These are phyloP conservation scores for Teunomyces pallodes DNA, from an alignment of 805 yeast species.

Conservation along the genomic window DNA sequence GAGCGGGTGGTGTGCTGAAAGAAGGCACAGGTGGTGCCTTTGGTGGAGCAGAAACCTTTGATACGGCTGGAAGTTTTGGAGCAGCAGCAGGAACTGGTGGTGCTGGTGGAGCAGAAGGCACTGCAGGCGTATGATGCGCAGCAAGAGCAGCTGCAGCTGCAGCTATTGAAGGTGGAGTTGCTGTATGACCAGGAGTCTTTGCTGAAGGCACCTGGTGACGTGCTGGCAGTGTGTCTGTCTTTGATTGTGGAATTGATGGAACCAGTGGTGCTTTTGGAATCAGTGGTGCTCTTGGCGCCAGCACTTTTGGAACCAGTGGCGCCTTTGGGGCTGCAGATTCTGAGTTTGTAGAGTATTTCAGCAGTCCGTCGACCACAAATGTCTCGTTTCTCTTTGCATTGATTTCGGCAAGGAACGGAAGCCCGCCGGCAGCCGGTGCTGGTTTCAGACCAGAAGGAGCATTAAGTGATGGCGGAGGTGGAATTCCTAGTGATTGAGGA, in stretches of 20 bases:
- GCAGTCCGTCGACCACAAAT: constrained; percentile 40
- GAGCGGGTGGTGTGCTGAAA: background rate
- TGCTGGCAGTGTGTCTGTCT: constrained; percentile 5
- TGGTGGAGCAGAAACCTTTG: constrained; percentile 2
- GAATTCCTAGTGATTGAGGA: constrained; percentile 14
- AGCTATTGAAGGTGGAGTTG: constrained; percentile 12
- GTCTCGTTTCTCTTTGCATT: constrained; percentile 48
- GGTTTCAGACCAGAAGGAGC: constrained; percentile 6
- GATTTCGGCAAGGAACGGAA: constrained; percentile 53
- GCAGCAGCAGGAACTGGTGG: constrained; percentile 23
- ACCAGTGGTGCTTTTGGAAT: constrained; percentile 1
- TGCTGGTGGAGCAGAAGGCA: constrained; percentile 15
- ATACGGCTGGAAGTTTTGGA: constrained; percentile 18
- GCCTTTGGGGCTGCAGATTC: background rate
- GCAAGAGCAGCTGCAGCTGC: constrained; percentile 11
- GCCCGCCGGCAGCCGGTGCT: constrained; percentile 29
- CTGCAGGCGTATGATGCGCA: constrained; percentile 4
- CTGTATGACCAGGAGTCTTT: background rate
- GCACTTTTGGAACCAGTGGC: constrained; percentile 1
- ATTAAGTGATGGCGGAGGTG: constrained; percentile 11
- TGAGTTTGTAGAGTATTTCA: constrained; percentile 11
- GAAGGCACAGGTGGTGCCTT: constrained; percentile 12
- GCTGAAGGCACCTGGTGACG: background rate
- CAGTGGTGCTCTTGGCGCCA: background rate
- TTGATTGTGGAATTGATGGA: constrained; percentile 7